A percentile compares a stretch with the other conserved stretches of the same genome.
Evolutionary conservation across 192 early-diverging fungal genomes (phyloP).

Genomic region (Kappamyces sp.): DNA sequence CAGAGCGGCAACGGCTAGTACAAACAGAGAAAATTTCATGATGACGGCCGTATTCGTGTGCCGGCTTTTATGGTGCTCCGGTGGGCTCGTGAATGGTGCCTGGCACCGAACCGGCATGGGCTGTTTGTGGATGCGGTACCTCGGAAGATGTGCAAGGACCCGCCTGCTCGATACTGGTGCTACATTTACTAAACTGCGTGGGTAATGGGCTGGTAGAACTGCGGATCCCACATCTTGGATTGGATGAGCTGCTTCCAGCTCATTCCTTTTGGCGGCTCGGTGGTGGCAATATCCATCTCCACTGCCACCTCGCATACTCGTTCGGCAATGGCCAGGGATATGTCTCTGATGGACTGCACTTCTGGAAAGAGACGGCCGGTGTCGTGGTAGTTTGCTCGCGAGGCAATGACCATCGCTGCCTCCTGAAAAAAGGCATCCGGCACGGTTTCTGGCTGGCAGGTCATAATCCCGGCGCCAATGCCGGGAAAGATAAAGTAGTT

Average conservation of each 20-base stretch:
- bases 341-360: constrained; percentile 11
- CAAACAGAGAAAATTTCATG: too few relatives aligned
- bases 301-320: constrained; percentile 8
- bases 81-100: too few relatives aligned
- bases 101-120: too few relatives aligned
- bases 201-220: constrained; percentile 1
- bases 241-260: constrained; percentile 10
- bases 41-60: too few relatives aligned
- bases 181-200: constrained; percentile 2
- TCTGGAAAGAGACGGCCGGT: constrained; percentile 8
- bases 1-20: too few relatives aligned
- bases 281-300: constrained; percentile 14
- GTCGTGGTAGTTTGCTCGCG: constrained; percentile 1
- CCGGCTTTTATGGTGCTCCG: too few relatives aligned
- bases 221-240: constrained; percentile 15
- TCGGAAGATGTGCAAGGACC: too few relatives aligned
- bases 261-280: constrained; percentile 10
- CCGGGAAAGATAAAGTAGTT: constrained; percentile 15
- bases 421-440: constrained; percentile 13
- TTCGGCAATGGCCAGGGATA: constrained; percentile 1
- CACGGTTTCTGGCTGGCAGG: constrained; percentile 9
- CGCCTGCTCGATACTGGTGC: too few relatives aligned
- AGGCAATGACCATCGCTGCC: constrained; percentile 3
- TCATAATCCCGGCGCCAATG: constrained; percentile 9
- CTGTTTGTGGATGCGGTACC: too few relatives aligned